Base-by-base conservation (phyloP, 176 grass and related monocot species). In the Oryza glaberrima region DNA sequence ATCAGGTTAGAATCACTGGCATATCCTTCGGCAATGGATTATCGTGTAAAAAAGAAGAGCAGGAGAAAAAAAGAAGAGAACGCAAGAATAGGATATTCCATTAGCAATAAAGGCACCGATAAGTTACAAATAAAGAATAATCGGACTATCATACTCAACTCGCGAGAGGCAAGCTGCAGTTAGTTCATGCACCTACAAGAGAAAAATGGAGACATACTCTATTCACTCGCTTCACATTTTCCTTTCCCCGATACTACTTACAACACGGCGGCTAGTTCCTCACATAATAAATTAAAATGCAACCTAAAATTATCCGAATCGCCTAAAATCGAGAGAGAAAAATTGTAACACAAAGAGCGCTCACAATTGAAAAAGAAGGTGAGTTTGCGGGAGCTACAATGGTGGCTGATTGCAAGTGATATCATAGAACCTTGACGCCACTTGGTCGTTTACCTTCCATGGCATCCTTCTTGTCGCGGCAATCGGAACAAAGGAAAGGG, bases 371-470 rank as follows among this genome's bases (percentile, higher is more conserved):
- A 81, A 85, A 70, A 75, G 51, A 70, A 68, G 51, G 54, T 75
- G 34, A 45, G 77, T 81, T 81, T 72, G 54, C 11, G 54, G 78
- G 67, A 85, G 66, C 66, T 86, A 90, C 83, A 90, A 46, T 81
- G 72, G 34, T 66, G 16, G 64, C 52, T 3, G 32, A 28, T 76
- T 81, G 94, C 15, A 82, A 41, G n/a, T 58, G 34, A 54, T 58
- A 58, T 76, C 87, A 98, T 46, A 98, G 76, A 72, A 95, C 95
- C 85, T 93, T 95, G 65, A 95, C 93, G 13, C 95, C 95, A 60
- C 93, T 95, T 1, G 92, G 91, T 11, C 89, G 95, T 86, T 95
- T 98, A 52, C 95, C 95, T 91, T 98, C 93, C 95, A 98, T 98
- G 2, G 95, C 95, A 58, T 98, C 95, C 88, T 98, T 98, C 72